Evolutionary conservation across 345 rosid genomes (phyloP), one percentile per base, ranked within the genome.

Genomic region (Eucalyptus paniculata): DNA sequence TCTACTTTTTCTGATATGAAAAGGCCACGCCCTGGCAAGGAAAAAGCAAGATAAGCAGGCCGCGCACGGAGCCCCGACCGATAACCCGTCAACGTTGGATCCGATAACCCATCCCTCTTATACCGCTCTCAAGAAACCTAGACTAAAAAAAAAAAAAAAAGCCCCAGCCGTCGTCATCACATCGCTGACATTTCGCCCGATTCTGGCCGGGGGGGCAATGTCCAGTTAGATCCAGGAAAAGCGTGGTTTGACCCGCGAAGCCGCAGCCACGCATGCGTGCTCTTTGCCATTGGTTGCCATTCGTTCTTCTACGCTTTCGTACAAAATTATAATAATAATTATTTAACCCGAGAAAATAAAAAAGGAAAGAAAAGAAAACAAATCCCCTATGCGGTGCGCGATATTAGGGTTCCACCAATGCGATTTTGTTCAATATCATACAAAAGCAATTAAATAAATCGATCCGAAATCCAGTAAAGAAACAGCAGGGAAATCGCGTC

Each of bases 321-420:
- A 6, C 81, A 9, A 69, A 69, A 69, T 32, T 2, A 34, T 18
- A 30, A 30, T 60, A 6, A 37, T 37, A 0, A 34, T 69, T 4
- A 69, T 69, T 60, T 28, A 60, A 62, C 26, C 58, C 26, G 26
- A 21, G 0, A 21, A 53, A 30, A 62, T 24, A 28, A 13, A 26
- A 26, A 60, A 0, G 0, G 0, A 24, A 60, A 12, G 0, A 28
- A 60, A 60, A 60, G 0, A 9, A 9, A 34, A 34, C 15, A 5
- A 77, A 77, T 21, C 47, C 83, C 83, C 83, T 2, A 6, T 37
- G 5, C 9, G 16, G 83, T 10, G 83, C 83, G 23, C 83, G 83
- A 77, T 21, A 77, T 21, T 11, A 23, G 40, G 83, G 83, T 37
- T 44, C 83, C 83, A 21, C 83, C 83, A 10, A 37, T 34, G 83